These are phyloP conservation scores for Paraphoma sp. DNA, from an alignment of 2,329 filamentous ascomycete genomes.

Conservation along the genomic window DNA sequence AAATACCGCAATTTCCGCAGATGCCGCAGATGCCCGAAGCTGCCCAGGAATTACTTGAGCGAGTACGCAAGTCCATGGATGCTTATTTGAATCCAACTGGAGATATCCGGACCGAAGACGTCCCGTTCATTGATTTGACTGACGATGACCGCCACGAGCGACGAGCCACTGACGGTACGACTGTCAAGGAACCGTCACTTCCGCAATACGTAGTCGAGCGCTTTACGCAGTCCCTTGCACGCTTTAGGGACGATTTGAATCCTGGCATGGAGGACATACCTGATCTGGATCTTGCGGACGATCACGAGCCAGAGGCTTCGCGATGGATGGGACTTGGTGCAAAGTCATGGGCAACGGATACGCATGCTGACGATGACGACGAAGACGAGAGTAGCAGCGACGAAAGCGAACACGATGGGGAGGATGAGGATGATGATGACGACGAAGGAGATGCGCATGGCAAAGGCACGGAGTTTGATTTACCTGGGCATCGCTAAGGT, in stretches of 20 bases:
- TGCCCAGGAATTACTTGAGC: constrained; percentile 45
- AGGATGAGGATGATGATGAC: constrained; percentile 36
- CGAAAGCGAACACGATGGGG: constrained; percentile 42
- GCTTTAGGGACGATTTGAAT: constrained; percentile 54
- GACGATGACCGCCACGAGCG: constrained; percentile 42
- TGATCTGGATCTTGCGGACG: constrained; percentile 32
- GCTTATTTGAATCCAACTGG: constrained; percentile 52
- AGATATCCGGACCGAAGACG: constrained; percentile 39
- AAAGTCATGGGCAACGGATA: constrained; percentile 27
- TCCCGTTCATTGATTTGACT: constrained; percentile 47
- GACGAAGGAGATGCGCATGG: constrained; percentile 30
- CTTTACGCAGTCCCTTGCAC: constrained; percentile 52
- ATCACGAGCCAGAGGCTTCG: constrained; percentile 36
- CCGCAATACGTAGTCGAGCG: constrained; percentile 56
- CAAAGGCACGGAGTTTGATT: constrained; percentile 38
- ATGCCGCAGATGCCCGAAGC: constrained; percentile 39
- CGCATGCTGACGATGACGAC: constrained; percentile 32
- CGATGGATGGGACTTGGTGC: constrained; percentile 43
- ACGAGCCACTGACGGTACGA: constrained; percentile 43
- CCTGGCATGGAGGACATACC: constrained; percentile 43
- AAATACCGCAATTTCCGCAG: constrained; percentile 35
- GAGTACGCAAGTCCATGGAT: constrained; percentile 49
- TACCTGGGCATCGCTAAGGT: constrained; percentile 44
- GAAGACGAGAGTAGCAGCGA: constrained; percentile 42
- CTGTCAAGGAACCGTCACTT: constrained; percentile 47